phyloP scores from a whole-genome alignment of 2,329 filamentous ascomycete species.

The Venturia oleaginea region DNA sequence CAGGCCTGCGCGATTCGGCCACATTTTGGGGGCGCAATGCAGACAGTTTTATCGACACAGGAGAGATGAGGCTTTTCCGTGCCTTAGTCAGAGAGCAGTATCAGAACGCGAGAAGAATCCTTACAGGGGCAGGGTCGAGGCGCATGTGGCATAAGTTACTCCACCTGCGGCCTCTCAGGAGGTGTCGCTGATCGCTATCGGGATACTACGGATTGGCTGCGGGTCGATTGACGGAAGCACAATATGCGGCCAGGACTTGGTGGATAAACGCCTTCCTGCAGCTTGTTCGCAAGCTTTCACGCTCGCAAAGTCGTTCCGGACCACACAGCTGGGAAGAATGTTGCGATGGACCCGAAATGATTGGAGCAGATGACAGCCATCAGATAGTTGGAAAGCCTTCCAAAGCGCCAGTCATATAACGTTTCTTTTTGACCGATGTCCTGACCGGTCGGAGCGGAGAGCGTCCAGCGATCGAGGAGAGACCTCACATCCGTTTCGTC shows the following conservation, averaged over 20 bases:
- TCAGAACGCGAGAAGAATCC: neutral
- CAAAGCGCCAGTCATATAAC: neutral
- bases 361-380: neutral
- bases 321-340: neutral
- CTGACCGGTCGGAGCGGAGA: neutral
- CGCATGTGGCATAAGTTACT: neutral
- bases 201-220: neutral
- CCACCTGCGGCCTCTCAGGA: constrained; percentile 2
- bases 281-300: neutral
- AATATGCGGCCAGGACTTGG: neutral
- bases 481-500: neutral
- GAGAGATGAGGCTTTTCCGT: neutral
- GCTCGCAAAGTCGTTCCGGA: neutral
- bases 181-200: neutral
- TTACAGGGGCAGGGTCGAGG: neutral
- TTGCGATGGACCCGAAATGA: neutral
- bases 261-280: neutral
- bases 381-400: neutral
- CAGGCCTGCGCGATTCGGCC: constrained; percentile 1
- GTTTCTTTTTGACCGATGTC: neutral
- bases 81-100: neutral
- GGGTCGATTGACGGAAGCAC: neutral
- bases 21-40: constrained; percentile 7
- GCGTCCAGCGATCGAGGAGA: neutral
- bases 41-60: neutral